Evolutionary conservation across 73 alveolate genomes (phyloP), one percentile per base, ranked within the genome.

Genomic region (Paramecium biaurelia): DNA sequence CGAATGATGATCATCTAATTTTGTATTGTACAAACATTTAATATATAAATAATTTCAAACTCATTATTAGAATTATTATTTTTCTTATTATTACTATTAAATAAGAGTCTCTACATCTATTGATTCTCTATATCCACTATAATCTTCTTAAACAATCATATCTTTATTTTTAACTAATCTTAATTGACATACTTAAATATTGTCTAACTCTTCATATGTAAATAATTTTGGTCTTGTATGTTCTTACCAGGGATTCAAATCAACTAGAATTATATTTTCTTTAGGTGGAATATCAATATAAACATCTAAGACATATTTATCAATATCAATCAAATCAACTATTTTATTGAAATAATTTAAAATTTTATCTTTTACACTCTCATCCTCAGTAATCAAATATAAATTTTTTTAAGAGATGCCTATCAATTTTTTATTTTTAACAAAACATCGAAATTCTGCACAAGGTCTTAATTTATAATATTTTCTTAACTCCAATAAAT

Each of bases 171-270:
- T 26, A 42, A 79, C 90, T 34, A 79, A 43, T 79, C 90, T 43
- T 20, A 79, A 14, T 79, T 79, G 42, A 14, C 76, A 41, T 79
- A 43, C 70, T 47, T 79, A 23, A 5, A 79, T 9, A 10, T 4
- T 43, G 0, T 79, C 74, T 4, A 79, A 23, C 30, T 79, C 90
- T 10, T 38, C 70, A 18, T 79, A 79, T 2, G 70, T 21, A 20
- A 79, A 79, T 24, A 79, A 47, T 79, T 79, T 79, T 0, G 90
- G 49, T 42, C 90, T 21, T 23, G 90, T 79, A 18, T 79, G 90
- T 20, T 79, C 70, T 43, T 79, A 79, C 70, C 72, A 79, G 21
- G 90, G 90, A 79, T 79, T 79, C 6, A 79, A 18, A 79, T 79
- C 90, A 3, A 79, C 90, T 7, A 79, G 14, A 42, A 79, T 79